Conservation (phyloP, 257 asterid genomes). For the Solanum ahanhuiri region DNA sequence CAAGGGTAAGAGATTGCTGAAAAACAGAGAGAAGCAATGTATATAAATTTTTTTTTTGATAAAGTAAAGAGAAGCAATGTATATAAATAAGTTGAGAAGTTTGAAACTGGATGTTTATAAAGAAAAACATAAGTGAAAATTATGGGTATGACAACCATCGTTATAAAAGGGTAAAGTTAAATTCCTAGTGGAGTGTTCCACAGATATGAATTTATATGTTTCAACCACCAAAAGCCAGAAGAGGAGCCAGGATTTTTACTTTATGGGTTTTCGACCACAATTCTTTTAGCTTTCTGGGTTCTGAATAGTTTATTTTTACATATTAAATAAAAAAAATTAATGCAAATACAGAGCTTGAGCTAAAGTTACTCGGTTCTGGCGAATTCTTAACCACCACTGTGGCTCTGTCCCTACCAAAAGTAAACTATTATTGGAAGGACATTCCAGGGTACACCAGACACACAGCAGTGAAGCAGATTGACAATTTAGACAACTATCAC, state of each 20-base stretch:
- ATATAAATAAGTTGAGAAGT: neutral
- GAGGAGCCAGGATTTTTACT: neutral
- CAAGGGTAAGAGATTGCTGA: conserved; percentile 84
- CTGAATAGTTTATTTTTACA: neutral
- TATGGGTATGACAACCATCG: neutral
- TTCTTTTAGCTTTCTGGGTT: neutral
- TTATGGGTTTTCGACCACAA: neutral
- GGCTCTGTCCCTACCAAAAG: neutral
- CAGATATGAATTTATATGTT: neutral
- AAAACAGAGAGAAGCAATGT: conserved; percentile 15
- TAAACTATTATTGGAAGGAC: neutral
- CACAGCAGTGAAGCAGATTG: neutral
- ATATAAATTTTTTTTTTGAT: too few relatives aligned
- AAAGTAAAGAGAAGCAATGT: conserved; percentile 12
- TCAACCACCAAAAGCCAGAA: neutral
- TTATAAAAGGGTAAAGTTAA: neutral
- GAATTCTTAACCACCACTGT: neutral
- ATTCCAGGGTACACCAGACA: neutral
- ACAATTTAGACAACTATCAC: neutral
- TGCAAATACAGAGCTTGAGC: neutral
- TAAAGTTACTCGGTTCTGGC: neutral
- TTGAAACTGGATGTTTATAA: neutral
- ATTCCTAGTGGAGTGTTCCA: neutral
- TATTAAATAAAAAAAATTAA: neutral
- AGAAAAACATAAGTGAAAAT: neutral